Percentiles rank a stretch among this genome's conserved stretches.
Evolutionary conservation across 768 basidiomycete species (phyloP).

Genomic region (Mycena capillaripes): DNA sequence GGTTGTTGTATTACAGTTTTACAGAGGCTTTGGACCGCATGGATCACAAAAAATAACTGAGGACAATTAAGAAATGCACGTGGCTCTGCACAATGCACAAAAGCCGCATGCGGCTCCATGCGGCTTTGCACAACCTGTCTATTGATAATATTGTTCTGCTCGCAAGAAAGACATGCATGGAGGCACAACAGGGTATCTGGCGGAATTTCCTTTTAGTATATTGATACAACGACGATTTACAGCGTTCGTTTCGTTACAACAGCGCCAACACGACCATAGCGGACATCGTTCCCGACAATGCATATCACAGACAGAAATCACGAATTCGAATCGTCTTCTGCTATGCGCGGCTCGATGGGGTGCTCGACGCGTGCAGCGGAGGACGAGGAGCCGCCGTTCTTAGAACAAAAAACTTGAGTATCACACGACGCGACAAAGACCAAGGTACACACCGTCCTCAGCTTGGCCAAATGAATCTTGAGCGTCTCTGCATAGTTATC

Average conservation of each 20-base stretch:
- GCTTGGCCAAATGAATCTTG: conserved; percentile 93
- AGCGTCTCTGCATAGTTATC: conserved; percentile 95
- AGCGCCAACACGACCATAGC: neutral
- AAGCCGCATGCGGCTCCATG: too few species aligned
- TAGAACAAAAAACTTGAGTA: neutral
- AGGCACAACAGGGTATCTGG: too few species aligned
- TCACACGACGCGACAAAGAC: neutral
- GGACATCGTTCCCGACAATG: neutral
- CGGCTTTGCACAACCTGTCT: too few species aligned
- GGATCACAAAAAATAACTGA: too few species aligned
- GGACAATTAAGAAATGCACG: too few species aligned
- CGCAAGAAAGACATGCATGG: too few species aligned
- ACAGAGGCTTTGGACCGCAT: too few species aligned
- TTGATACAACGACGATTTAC: neutral
- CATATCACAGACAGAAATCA: neutral
- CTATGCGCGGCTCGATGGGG: conserved; percentile 36
- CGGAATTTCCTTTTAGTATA: neutral
- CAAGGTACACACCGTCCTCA: conserved; percentile 73
- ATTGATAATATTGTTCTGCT: too few species aligned
- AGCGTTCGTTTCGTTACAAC: neutral
- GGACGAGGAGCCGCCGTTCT: conserved; percentile 30
- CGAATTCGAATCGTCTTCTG: conserved; percentile 12
- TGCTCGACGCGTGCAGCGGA: conserved; percentile 26
- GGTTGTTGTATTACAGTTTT: too few species aligned
- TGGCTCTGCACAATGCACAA: too few species aligned